Base-by-base conservation (phyloP, 2,329 filamentous ascomycete genomes). In the Lachnellula arida region DNA sequence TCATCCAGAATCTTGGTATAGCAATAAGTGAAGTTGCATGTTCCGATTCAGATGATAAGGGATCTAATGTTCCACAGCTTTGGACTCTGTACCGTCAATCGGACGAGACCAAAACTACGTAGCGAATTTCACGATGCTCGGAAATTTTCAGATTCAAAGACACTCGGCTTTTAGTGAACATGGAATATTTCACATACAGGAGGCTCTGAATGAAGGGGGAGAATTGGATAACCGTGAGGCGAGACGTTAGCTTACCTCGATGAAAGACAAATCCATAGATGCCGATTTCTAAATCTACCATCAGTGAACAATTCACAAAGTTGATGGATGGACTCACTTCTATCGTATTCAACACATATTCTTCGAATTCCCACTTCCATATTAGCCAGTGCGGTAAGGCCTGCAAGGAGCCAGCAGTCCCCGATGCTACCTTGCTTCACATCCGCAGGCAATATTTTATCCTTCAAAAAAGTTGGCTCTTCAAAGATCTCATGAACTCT, bases 211-310 rank as follows among this genome's bases (percentile, higher is more conserved):
- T n/a, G 39, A 19, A 42, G 15, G 5, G 15, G 39, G 39, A n/a
- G 39, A 42, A 12, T 42, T 42, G 15, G 15, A 11, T 7, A 42
- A 17, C 39, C 17, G 5, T 42, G 8, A 23, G 12, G 15, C 15
- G 11, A 12, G 23, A 22, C 15, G 6, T 12, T 9, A 37, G 22
- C 60, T 55, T 60, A 63, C 63, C 63, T 68, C 90, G 78, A 69
- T 88, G 89, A 69, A 96, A 95, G 49, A 95, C 89, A 66, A 96
- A 96, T 1, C 91, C 91, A 66, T 95, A 96, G 3, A 95, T 91
- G 8, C 91, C 90, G 50, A 94, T 85, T 60, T 81, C 61, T 65
- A 32, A 5, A 34, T 23, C 9, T 22, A 28, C 5, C n/a, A 44
- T 63, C 46, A 63, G 47, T 46, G 7, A 44, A 14, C 8, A 15